phyloP scores from a whole-genome alignment of 257 asterid genomes.

The Voacanga thouarsii region DNA sequence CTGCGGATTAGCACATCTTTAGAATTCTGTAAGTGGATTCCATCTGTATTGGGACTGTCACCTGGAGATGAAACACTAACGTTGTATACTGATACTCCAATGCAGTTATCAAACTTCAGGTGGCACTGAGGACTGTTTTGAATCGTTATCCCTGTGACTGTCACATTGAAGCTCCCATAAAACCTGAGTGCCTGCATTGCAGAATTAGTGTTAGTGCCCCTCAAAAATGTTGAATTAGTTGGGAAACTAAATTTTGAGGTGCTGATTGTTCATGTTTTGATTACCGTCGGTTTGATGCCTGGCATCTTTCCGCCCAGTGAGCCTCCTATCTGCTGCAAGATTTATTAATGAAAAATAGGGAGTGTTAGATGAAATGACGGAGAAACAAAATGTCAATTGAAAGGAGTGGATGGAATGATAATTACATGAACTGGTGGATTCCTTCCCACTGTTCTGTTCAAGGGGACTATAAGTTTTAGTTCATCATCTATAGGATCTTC shows the following conservation, averaged over 20 bases:
- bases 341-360: neutral
- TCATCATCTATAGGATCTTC: conserved; percentile 76
- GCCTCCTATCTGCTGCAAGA: conserved; percentile 38
- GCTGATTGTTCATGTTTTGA: conserved; percentile 17
- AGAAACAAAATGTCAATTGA: neutral
- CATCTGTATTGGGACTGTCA: conserved; percentile 91
- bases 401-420: conserved; percentile 6
- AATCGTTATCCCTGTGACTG: conserved; percentile 77
- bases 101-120: conserved; percentile 75
- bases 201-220: neutral
- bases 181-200: conserved; percentile 70
- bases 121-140: conserved; percentile 84
- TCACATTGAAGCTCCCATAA: conserved; percentile 77
- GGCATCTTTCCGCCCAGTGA: conserved; percentile 70
- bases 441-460: conserved; percentile 38
- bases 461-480: conserved; percentile 59
- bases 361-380: conserved; percentile 3
- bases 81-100: conserved; percentile 71
- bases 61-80: conserved; percentile 72
- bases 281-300: conserved; percentile 79
- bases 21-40: conserved; percentile 88
- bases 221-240: neutral
- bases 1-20: conserved; percentile 70
- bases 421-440: conserved; percentile 54
- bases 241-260: neutral